A percentile compares a stretch with the other conserved stretches of the same genome.
These are phyloP conservation scores for Diutina sp. DNA, from an alignment of 1,139 yeast genomes.

Conservation along the genomic window DNA sequence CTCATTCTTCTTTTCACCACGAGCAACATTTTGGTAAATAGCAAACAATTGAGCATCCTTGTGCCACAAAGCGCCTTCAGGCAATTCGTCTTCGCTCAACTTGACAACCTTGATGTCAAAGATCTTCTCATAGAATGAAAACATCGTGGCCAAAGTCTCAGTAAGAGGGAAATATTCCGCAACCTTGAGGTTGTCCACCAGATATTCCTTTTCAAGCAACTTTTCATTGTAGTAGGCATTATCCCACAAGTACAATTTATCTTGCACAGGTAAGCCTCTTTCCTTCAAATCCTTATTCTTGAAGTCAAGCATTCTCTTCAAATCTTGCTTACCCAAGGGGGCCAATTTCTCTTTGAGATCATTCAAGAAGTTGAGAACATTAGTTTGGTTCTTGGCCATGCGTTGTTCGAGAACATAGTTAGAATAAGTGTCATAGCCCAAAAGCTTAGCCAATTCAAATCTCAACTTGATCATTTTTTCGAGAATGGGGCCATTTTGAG, in stretches of 20 bases:
- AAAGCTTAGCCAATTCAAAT: conserved; percentile 42
- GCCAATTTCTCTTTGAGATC: conserved; percentile 47
- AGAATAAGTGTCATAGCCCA: conserved; percentile 59
- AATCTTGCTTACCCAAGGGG: conserved; percentile 47
- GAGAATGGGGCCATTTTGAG: conserved; percentile 48
- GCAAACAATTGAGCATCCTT: conserved; percentile 64
- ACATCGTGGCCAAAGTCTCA: conserved; percentile 54
- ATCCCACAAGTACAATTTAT: conserved; percentile 61
- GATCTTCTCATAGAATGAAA: conserved; percentile 53
- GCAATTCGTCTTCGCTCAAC: conserved; percentile 20
- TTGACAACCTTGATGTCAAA: conserved; percentile 57
- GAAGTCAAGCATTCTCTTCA: conserved; percentile 31
- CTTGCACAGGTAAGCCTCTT: conserved; percentile 27
- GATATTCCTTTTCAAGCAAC: conserved; percentile 51
- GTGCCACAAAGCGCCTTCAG: conserved; percentile 42
- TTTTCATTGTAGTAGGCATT: conserved; percentile 50
- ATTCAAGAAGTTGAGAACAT: conserved; percentile 45
- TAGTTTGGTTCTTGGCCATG: conserved; percentile 60
- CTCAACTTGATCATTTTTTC: conserved; percentile 48
- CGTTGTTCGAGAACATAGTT: conserved; percentile 61
- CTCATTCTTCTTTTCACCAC: conserved; percentile 26
- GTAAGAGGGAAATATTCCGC: conserved; percentile 72
- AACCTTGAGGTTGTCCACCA: conserved; percentile 60
- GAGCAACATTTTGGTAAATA: conserved; percentile 47
- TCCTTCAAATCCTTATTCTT: conserved; percentile 40